Evolutionary conservation across 257 asterid species (phyloP).

Genomic region (Ilex asprella): DNA sequence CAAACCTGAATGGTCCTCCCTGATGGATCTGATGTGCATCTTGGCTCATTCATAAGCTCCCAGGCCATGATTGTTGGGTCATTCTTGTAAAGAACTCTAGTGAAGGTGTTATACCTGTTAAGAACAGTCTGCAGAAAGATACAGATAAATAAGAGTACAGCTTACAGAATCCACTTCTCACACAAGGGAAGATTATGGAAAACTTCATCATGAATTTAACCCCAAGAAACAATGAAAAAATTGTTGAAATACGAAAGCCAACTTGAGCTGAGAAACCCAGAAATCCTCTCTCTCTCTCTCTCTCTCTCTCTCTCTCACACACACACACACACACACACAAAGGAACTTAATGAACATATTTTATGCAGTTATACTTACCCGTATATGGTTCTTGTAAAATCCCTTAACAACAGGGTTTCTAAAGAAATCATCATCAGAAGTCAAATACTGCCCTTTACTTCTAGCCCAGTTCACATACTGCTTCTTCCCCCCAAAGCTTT

Average conservation of each 20-base stretch:
- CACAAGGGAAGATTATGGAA: too few species aligned
- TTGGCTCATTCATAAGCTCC: constrained; percentile 97
- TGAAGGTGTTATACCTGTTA: constrained; percentile 53
- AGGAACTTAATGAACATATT: background rate
- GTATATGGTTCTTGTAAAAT: constrained; percentile 65
- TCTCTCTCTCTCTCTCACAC: too few species aligned
- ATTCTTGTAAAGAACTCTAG: constrained; percentile 62
- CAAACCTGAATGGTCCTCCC: constrained; percentile 79
- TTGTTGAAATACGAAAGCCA: background rate
- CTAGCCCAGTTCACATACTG: constrained; percentile 93
- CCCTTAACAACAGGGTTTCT: constrained; percentile 54
- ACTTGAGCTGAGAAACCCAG: background rate
- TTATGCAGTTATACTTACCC: constrained; percentile 24
- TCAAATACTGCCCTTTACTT: constrained; percentile 50
- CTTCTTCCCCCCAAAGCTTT: constrained; percentile 79
- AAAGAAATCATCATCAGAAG: constrained; percentile 86
- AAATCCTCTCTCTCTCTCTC: too few species aligned
- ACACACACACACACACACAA: background rate
- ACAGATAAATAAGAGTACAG: background rate
- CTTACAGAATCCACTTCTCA: too few species aligned
- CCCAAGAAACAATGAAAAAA: background rate
- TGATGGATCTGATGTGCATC: constrained; percentile 83
- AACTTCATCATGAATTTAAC: too few species aligned
- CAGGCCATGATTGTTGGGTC: constrained; percentile 99
- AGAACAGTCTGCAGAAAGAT: constrained; percentile 50